A percentile compares a stretch with the other conserved stretches of the same genome.
Conservation (phyloP, 1,284 basidiomycete genomes). For the Trichosporon inkin region DNA sequence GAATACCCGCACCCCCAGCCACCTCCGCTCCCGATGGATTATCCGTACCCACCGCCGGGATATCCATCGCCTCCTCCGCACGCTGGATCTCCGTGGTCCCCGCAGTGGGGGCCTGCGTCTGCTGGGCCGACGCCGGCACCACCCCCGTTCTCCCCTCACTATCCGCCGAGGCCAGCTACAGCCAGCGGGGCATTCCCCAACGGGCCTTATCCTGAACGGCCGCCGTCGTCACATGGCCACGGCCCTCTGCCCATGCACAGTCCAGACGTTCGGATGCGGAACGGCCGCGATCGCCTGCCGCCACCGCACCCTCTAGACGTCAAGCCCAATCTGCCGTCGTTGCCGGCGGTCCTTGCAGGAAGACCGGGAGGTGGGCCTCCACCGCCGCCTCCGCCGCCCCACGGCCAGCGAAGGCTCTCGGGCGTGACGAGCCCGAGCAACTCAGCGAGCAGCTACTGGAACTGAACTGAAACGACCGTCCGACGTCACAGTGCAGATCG, state of each 20-base stretch:
- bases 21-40: not conserved
- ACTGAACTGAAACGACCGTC: not conserved
- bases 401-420: not conserved
- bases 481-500: not conserved
- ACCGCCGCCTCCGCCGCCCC: not conserved
- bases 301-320: not conserved
- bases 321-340: not conserved
- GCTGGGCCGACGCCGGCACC: not conserved
- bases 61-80: slow-evolving; percentile 4
- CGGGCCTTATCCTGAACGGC: not conserved
- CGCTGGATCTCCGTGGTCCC: slow-evolving; percentile 1
- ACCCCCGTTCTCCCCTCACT: not conserved
- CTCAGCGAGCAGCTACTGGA: not conserved
- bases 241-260: slow-evolving; percentile 1
- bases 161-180: not conserved
- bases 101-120: not conserved
- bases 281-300: not conserved
- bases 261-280: not conserved
- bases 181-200: slow-evolving; percentile 2
- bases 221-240: not conserved
- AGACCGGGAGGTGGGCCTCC: not conserved
- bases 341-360: not conserved
- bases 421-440: not conserved
- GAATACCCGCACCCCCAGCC: not conserved
- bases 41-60: not conserved